These are phyloP conservation scores for Cutaneotrichosporon dermatis DNA, from an alignment of 1,284 basidiomycete species.

Conservation along the genomic window DNA sequence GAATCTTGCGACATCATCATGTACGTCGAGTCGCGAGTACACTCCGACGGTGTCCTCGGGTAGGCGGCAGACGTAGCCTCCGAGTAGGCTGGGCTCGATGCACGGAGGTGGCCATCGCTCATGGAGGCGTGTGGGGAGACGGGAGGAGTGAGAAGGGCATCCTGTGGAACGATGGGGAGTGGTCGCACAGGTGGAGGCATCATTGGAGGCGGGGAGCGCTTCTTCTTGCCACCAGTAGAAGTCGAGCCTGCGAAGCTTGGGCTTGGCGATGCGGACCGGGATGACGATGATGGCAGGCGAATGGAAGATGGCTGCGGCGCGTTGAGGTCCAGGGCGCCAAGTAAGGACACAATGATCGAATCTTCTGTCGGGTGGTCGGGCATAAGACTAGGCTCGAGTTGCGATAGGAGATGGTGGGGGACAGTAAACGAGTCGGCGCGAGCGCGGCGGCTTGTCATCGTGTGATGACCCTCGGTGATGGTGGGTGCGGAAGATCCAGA, in stretches of 20 bases:
- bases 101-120: slow-evolving; percentile 9
- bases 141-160: background rate
- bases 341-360: background rate
- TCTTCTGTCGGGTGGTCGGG: background rate
- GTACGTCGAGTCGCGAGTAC: slow-evolving; percentile 19
- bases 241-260: background rate
- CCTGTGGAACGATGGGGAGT: slow-evolving; percentile 10
- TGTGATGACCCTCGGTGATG: background rate
- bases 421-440: slow-evolving; percentile 23
- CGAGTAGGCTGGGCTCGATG: slow-evolving; percentile 32
- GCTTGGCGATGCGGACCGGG: background rate
- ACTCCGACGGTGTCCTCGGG: slow-evolving; percentile 33
- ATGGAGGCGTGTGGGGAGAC: slow-evolving; percentile 13
- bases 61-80: slow-evolving; percentile 27
- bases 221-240: background rate
- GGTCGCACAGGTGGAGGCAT: slow-evolving; percentile 14
- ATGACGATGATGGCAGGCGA: background rate
- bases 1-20: background rate
- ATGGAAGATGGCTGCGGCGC: background rate
- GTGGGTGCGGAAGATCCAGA: too few relatives aligned
- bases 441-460: slow-evolving; percentile 11
- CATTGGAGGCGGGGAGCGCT: slow-evolving; percentile 10
- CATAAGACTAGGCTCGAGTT: background rate
- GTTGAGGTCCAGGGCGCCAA: background rate
- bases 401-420: background rate